Evolutionary conservation across 306 rosid species (phyloP).

Genomic region (Calophaca sinica): DNA sequence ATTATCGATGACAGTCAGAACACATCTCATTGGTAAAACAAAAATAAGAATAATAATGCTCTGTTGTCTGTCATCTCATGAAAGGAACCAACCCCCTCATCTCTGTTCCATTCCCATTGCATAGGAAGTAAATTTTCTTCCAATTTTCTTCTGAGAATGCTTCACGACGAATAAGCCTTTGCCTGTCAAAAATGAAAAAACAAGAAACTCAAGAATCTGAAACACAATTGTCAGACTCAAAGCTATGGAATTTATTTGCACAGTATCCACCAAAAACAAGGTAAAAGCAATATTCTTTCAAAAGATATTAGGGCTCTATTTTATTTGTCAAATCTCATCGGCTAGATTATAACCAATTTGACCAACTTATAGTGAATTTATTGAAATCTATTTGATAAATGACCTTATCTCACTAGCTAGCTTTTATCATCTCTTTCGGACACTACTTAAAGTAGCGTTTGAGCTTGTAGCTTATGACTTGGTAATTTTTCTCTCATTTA

Average conservation of each 20-base stretch:
- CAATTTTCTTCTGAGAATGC: constrained; percentile 86
- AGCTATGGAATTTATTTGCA: constrained; percentile 20
- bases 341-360: too few species aligned
- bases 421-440: too few species aligned
- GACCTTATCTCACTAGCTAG: too few species aligned
- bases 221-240: constrained; percentile 1
- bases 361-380: too few species aligned
- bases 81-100: constrained; percentile 82
- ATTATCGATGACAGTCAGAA: constrained; percentile 28
- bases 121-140: constrained; percentile 81
- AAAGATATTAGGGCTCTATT: background rate
- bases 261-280: constrained; percentile 23
- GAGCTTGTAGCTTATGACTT: too few species aligned
- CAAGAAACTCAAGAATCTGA: constrained; percentile 36
- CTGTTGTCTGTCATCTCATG: constrained; percentile 63
- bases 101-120: constrained; percentile 93
- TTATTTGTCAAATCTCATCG: too few species aligned
- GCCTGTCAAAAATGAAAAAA: constrained; percentile 64
- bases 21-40: constrained; percentile 17
- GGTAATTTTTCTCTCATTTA: too few species aligned
- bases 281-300: constrained; percentile 15
- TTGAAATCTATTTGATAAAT: background rate
- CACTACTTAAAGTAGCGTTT: too few species aligned
- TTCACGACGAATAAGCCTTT: constrained; percentile 79
- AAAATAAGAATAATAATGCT: constrained; percentile 1